phyloP scores from a whole-genome alignment of 2,329 filamentous ascomycete species.

The Botrytis fabae region DNA sequence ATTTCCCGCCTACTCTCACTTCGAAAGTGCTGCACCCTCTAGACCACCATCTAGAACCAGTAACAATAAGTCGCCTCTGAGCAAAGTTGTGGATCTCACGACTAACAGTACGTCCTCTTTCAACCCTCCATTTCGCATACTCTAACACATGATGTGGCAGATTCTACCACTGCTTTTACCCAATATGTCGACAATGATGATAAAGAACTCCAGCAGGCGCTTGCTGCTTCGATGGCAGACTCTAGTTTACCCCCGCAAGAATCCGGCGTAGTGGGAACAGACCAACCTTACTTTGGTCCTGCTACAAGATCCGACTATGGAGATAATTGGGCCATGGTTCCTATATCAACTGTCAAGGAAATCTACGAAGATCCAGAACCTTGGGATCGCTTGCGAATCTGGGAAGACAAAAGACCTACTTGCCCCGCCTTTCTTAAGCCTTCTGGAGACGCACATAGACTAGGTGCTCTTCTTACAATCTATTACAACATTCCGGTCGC shows the following conservation, averaged over 20 bases:
- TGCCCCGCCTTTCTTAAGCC: conserved; percentile 56
- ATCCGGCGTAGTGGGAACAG: conserved; percentile 47
- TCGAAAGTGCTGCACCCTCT: conserved; percentile 42
- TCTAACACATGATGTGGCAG: conserved; percentile 9
- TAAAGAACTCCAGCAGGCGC: conserved; percentile 55
- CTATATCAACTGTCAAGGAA: conserved; percentile 38
- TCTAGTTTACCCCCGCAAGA: conserved; percentile 53
- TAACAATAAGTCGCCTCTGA: conserved; percentile 57
- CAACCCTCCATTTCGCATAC: background rate
- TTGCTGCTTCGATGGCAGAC: conserved; percentile 56
- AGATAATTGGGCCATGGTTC: conserved; percentile 61
- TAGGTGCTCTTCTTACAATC: conserved; percentile 59
- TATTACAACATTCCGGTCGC: conserved; percentile 59
- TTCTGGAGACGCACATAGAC: conserved; percentile 40
- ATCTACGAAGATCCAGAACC: conserved; percentile 42
- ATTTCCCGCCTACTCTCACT: conserved; percentile 17
- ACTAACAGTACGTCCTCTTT: conserved; percentile 36
- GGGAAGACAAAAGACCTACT: conserved; percentile 46
- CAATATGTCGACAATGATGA: conserved; percentile 44
- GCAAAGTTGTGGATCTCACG: conserved; percentile 52
- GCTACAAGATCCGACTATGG: conserved; percentile 59
- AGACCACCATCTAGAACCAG: conserved; percentile 60
- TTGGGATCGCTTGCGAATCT: conserved; percentile 47
- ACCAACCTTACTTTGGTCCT: conserved; percentile 57
- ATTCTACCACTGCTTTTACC: conserved; percentile 36